Base-by-base conservation (phyloP, 2,329 filamentous ascomycete species). In the Aspergillaceae sp. region DNA sequence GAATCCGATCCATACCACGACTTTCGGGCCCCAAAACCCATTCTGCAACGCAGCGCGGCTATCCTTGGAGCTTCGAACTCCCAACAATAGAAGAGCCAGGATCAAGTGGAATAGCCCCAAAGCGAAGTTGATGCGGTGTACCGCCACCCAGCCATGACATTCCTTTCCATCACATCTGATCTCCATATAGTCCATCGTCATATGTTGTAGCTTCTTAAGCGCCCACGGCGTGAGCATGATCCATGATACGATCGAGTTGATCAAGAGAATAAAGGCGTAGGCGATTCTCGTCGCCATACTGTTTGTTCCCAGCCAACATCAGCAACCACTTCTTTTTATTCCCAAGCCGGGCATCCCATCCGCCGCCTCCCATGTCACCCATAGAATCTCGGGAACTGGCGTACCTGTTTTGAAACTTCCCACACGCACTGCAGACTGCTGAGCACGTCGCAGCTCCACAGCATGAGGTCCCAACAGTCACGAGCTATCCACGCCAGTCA, bases 211-310 rank as follows among this genome's bases (percentile, higher is more conserved):
- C 66, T 97, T 97, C 61, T 95, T 87, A 64, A 98, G 87, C 32
- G 92, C 92, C 92, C 92, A 98, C 44, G 89, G 87, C 26, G 92
- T 98, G 72, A 98, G 88, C 88, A 97, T 95, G 57, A 98, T 87
- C 92, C 92, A 98, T 33, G 92, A 91, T 43, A 97, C 67, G 54
- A 97, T 95, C 48, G 91, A 96, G 77, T 98, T 98, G 69, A 97
- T 72, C 55, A 98, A 82, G 46, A 98, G 86, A 52, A 98, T 84
- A 61, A 97, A 80, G 53, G 92, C 90, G 66, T 95, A 96, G 62
- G 87, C 91, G 72, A 97, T 94, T 74, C 92, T 87, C 56, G 92
- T 98, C 47, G 90, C 90, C 72, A 97, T 90, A 71, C 89, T 94
- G 56, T 50, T 38, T 19, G 36, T 38, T 32, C 30, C 8, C 35